Conservation (phyloP, 169 alveolate species). For the Plasmodium knowlesi region DNA sequence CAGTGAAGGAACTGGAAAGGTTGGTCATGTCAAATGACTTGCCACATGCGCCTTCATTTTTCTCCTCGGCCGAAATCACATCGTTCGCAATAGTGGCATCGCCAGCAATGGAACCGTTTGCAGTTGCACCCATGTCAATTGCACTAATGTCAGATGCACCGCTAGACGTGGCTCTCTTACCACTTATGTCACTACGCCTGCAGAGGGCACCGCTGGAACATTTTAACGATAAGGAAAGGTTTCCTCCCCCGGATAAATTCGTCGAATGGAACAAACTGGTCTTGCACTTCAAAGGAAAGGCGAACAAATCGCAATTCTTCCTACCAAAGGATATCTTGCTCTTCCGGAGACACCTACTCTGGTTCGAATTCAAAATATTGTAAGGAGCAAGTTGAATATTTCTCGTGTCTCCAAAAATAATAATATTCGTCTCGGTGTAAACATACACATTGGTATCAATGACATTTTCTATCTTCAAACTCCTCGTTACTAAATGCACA, state of each 20-base stretch:
- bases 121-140: not conserved
- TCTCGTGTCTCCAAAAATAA: conserved; percentile 64
- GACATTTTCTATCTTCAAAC: conserved; percentile 51
- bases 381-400: conserved; percentile 67
- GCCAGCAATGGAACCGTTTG: no score
- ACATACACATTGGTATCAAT: conserved; percentile 57
- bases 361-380: conserved; percentile 37
- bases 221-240: not conserved
- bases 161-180: not conserved
- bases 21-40: conserved; percentile 1
- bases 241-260: not conserved
- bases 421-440: conserved; percentile 64
- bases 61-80: not conserved
- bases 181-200: not conserved
- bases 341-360: conserved; percentile 8
- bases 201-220: not conserved
- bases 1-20: conserved; percentile 22
- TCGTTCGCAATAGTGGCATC: not conserved
- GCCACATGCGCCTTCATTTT: not conserved
- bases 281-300: conserved; percentile 61
- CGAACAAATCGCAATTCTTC: conserved; percentile 48
- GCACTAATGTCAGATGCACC: not conserved
- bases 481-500: conserved; percentile 52
- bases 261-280: not conserved
- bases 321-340: conserved; percentile 4